Evolutionary conservation across 805 yeast genomes (phyloP), one percentile per base, ranked within the genome.

Genomic region (Ascoidea rubescens): DNA sequence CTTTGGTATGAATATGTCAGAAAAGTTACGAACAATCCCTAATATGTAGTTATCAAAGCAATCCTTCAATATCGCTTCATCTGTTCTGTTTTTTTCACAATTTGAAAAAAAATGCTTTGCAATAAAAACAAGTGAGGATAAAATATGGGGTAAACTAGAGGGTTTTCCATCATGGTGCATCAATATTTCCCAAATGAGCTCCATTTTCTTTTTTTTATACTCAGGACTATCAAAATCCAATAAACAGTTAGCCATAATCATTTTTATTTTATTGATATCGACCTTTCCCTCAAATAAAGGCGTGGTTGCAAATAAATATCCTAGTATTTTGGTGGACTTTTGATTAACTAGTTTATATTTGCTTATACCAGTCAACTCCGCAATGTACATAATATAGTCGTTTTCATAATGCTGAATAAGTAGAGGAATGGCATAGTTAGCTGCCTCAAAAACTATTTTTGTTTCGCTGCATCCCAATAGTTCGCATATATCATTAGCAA

Each of bases 1-100:
- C 12, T 78, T 73, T 55, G 84, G 87, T 59, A 87, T 84, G 45
- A 90, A 79, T 28, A 82, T 79, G 56, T 87, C 89, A 5, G 95
- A 83, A 59, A 90, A 86, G 48, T 78, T 74, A 55, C 86, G 91
- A 4, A 87, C 82, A 16, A 89, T 71, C 54, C 90, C 95, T 12
- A 89, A 67, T 3, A 87, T 79, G 60, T 80, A 75, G 47, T 75
- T 77, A 31, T 76, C 79, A 48, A 84, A 67, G 52, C 72, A 77
- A 4, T 56, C 62, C 28, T 68, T 67, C 46, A 78, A 63, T 31
- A 58, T 52, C 5, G 54, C 57, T 46, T 68, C 70, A 43, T 63
- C 65, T 4, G 57, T 57, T 6, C 51, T 48, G 12, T 57, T 51
- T 67, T 66, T 58, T 50, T 59, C 48, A 32, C 63, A 57, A 48